These are phyloP conservation scores for Spinacia oleracea DNA, from an alignment of 179 eudicot genomes.

Conservation along the genomic window DNA sequence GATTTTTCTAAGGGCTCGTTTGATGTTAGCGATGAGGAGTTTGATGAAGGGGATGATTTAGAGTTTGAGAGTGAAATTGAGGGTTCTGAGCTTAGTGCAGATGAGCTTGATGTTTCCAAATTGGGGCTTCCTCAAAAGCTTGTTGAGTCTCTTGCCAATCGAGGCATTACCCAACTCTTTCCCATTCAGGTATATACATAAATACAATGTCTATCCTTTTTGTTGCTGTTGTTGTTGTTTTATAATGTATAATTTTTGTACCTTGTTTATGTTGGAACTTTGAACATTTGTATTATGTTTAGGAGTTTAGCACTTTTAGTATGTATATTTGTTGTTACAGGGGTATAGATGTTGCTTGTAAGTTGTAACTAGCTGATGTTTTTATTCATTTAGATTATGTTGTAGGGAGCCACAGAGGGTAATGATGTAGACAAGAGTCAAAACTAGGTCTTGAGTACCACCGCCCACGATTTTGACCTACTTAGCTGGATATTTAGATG, in stretches of 20 bases:
- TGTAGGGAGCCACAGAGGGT: neutral
- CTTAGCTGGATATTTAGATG: neutral
- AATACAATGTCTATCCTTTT: neutral
- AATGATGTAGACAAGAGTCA: neutral
- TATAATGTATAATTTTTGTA: neutral
- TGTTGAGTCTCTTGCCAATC: slow-evolving; percentile 55
- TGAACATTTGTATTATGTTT: neutral
- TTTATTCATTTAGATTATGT: neutral
- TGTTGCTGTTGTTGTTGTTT: neutral
- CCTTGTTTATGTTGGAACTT: neutral
- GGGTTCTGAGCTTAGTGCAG: slow-evolving; percentile 31
- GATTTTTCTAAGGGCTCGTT: slow-evolving; percentile 42
- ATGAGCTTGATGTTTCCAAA: slow-evolving; percentile 59
- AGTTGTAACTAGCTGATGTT: neutral
- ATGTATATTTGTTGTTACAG: neutral
- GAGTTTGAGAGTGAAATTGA: slow-evolving; percentile 21
- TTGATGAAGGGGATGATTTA: slow-evolving; percentile 33
- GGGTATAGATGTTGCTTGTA: neutral
- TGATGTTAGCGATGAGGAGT: slow-evolving; percentile 38
- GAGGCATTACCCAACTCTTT: slow-evolving; percentile 81
- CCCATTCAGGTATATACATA: slow-evolving; percentile 71
- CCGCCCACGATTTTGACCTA: neutral
- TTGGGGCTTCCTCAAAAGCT: slow-evolving; percentile 74
- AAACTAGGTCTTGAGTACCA: neutral
- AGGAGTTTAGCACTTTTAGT: slow-evolving; percentile 5